A percentile compares a stretch with the other conserved stretches of the same genome.
Evolutionary conservation across 2,329 filamentous ascomycete species (phyloP).

Genomic region (Ceratocystis ficicola): DNA sequence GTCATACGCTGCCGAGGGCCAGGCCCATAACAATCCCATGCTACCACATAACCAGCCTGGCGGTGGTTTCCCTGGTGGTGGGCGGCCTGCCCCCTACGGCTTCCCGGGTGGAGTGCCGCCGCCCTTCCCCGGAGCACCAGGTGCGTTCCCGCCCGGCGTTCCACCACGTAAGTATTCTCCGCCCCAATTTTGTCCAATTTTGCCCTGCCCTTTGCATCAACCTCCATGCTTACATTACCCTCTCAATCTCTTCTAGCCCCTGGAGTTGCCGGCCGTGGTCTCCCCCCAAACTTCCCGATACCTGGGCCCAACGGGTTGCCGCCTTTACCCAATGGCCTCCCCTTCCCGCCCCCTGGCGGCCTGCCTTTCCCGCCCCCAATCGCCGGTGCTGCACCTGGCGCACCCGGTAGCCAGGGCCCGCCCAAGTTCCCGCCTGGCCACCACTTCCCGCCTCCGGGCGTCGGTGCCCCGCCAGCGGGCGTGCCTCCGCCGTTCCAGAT

Average conservation of each 20-base stretch:
- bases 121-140: constrained; percentile 28
- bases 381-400: constrained; percentile 32
- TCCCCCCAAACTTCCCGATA: constrained; percentile 37
- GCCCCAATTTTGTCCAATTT: constrained; percentile 17
- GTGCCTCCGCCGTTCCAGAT: constrained; percentile 25
- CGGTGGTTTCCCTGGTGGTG: constrained; percentile 33
- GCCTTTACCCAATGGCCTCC: constrained; percentile 34
- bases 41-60: constrained; percentile 56
- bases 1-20: constrained; percentile 88
- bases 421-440: constrained; percentile 24
- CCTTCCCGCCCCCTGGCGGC: constrained; percentile 33
- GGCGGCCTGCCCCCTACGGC: constrained; percentile 26
- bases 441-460: constrained; percentile 28
- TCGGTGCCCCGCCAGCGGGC: constrained; percentile 25
- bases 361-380: constrained; percentile 28
- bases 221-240: neutral
- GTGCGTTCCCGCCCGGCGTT: constrained; percentile 30
- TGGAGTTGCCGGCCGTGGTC: constrained; percentile 38
- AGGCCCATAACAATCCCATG: constrained; percentile 75
- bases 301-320: constrained; percentile 32
- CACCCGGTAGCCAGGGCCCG: constrained; percentile 26
- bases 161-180: constrained; percentile 39
- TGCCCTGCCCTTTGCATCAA: neutral
- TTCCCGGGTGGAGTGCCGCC: constrained; percentile 32
- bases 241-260: constrained; percentile 34